Evolutionary conservation across 75 land plant genomes (phyloP).

Genomic region (Isoetes taiwanensis): DNA sequence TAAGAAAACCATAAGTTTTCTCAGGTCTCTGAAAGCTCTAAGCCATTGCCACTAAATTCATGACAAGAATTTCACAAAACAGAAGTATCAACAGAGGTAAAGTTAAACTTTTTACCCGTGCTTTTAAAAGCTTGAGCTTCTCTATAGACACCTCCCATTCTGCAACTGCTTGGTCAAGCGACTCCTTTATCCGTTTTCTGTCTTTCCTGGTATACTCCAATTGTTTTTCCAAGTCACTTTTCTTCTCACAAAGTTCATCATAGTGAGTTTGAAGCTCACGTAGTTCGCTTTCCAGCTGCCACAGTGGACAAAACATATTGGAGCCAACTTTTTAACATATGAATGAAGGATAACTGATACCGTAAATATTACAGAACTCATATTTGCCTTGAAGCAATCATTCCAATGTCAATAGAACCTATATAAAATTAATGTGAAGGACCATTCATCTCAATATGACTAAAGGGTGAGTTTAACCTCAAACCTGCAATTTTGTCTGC

Average conservation of each 20-base stretch:
- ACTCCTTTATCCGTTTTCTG: conserved; percentile 10
- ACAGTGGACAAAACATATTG: not conserved
- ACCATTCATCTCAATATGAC: too few species aligned
- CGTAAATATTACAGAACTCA: not conserved
- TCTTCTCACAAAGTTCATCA: conserved; percentile 10
- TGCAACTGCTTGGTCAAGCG: conserved; percentile 8
- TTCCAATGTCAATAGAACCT: not conserved
- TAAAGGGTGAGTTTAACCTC: too few species aligned
- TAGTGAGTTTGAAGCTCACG: not conserved
- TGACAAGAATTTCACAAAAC: not conserved
- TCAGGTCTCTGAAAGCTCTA: not conserved
- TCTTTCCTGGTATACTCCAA: conserved; percentile 12
- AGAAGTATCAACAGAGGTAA: not conserved
- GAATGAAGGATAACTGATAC: not conserved
- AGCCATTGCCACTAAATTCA: not conserved
- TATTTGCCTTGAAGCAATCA: not conserved
- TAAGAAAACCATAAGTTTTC: not conserved
- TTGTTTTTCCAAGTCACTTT: conserved; percentile 10
- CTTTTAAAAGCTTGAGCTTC: conserved; percentile 3
- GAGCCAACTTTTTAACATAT: not conserved
- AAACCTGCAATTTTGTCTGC: too few species aligned
- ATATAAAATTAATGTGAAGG: too few species aligned
- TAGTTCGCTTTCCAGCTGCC: conserved; percentile 16
- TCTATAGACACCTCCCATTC: conserved; percentile 14
- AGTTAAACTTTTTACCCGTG: conserved; percentile 6